Conservation (phyloP, 768 basidiomycete genomes). For the Termitomyces heimii region DNA sequence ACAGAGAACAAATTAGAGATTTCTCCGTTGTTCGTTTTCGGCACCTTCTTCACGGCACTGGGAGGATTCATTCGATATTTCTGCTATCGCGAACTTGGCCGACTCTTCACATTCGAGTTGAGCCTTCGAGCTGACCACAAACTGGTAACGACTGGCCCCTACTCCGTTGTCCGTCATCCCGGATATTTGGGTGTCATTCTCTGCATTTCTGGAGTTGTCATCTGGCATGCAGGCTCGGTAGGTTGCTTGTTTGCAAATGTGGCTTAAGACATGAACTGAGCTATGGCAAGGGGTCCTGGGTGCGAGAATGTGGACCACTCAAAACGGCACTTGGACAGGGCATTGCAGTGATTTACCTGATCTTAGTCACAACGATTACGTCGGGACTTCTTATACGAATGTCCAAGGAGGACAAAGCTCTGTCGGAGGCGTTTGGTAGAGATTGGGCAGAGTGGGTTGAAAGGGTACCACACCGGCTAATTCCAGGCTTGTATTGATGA, state of each 20-base stretch:
- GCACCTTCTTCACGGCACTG: constrained; percentile 27
- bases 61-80: constrained; percentile 36
- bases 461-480: constrained; percentile 39
- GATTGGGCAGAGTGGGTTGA: constrained; percentile 39
- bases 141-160: constrained; percentile 44
- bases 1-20: constrained; percentile 20
- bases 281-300: constrained; percentile 37
- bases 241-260: constrained; percentile 9
- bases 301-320: constrained; percentile 34
- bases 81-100: constrained; percentile 42
- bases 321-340: constrained; percentile 24
- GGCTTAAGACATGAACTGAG: neutral
- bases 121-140: constrained; percentile 39
- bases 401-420: constrained; percentile 37
- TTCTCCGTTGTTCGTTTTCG: constrained; percentile 29
- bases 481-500: constrained; percentile 40
- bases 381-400: constrained; percentile 33
- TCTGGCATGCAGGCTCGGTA: constrained; percentile 31
- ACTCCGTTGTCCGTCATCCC: constrained; percentile 43
- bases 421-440: constrained; percentile 33
- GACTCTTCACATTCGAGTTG: constrained; percentile 47
- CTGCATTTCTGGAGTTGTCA: constrained; percentile 26
- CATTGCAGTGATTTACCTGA: constrained; percentile 18
- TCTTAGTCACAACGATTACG: constrained; percentile 24
- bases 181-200: constrained; percentile 40